Evolutionary conservation across 805 yeast genomes (phyloP).

Genomic region (Myxozyma kluyveri): DNA sequence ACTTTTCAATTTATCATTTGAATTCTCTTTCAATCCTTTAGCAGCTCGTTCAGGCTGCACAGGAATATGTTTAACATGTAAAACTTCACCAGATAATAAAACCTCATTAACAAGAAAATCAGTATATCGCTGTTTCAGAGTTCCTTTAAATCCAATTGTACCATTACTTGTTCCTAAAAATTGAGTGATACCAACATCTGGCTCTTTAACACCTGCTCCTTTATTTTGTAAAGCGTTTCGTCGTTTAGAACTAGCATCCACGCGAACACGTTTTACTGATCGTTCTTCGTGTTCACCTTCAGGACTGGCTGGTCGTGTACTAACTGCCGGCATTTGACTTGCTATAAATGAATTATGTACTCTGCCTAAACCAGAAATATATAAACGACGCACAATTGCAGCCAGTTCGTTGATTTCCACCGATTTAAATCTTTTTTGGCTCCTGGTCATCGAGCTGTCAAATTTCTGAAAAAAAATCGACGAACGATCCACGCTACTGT

Average conservation of each 20-base stretch:
- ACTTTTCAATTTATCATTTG: constrained; percentile 37
- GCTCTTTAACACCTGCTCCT: constrained; percentile 43
- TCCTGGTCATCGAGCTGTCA: too few species aligned
- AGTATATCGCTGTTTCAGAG: constrained; percentile 73
- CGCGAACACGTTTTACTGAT: not conserved
- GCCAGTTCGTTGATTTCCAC: too few species aligned
- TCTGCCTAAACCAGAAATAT: too few species aligned
- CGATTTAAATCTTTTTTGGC: too few species aligned
- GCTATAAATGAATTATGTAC: too few species aligned
- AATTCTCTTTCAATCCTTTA: constrained; percentile 47
- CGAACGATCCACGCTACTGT: too few species aligned
- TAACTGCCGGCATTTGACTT: too few species aligned
- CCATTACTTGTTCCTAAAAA: constrained; percentile 47
- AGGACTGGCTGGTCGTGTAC: not conserved
- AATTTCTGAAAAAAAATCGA: too few species aligned
- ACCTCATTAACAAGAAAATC: constrained; percentile 95
- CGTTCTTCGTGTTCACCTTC: not conserved
- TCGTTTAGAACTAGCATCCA: not conserved
- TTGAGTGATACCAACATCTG: constrained; percentile 83
- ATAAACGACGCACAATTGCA: too few species aligned
- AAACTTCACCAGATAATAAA: constrained; percentile 61
- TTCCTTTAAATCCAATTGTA: constrained; percentile 68
- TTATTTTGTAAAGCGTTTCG: not conserved
- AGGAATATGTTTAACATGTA: constrained; percentile 77
- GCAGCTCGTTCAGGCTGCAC: constrained; percentile 41